Evolutionary conservation across 192 early-diverging fungal species (phyloP).

Genomic region (Coemansia sp.): DNA sequence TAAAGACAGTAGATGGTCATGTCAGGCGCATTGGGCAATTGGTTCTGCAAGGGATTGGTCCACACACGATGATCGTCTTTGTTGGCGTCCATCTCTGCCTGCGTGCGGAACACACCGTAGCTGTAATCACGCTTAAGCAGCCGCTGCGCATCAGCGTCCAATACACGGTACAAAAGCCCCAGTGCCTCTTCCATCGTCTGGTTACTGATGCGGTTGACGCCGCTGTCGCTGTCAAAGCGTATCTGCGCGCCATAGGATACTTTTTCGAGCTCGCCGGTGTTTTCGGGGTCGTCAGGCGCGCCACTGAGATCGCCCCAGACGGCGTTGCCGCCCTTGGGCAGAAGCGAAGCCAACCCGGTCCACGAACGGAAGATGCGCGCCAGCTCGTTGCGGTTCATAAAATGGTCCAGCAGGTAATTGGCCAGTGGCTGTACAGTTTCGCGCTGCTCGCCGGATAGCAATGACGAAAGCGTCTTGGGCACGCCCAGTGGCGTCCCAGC

Average conservation of each 20-base stretch:
- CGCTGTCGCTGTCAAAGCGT: slow-evolving; percentile 44
- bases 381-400: slow-evolving; percentile 77
- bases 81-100: slow-evolving; percentile 62
- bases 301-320: slow-evolving; percentile 71
- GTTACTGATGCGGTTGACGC: slow-evolving; percentile 17
- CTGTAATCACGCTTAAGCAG: slow-evolving; percentile 66
- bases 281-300: slow-evolving; percentile 72
- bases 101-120: slow-evolving; percentile 63
- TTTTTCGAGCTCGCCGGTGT: background rate
- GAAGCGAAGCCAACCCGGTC: slow-evolving; percentile 74
- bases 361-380: slow-evolving; percentile 79
- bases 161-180: slow-evolving; percentile 57
- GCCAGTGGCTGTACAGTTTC: slow-evolving; percentile 82
- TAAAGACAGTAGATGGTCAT: slow-evolving; percentile 85
- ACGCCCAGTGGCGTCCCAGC: slow-evolving; percentile 85
- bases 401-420: slow-evolving; percentile 78
- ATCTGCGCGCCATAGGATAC: slow-evolving; percentile 61
- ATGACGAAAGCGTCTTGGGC: slow-evolving; percentile 76
- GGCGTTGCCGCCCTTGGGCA: slow-evolving; percentile 80
- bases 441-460: slow-evolving; percentile 78
- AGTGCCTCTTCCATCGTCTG: slow-evolving; percentile 57
- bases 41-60: slow-evolving; percentile 79
- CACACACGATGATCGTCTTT: slow-evolving; percentile 66
- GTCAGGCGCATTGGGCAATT: slow-evolving; percentile 67
- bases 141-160: slow-evolving; percentile 52